Evolutionary conservation across 768 basidiomycete genomes (phyloP).

Genomic region (Naematelia aurantialba): DNA sequence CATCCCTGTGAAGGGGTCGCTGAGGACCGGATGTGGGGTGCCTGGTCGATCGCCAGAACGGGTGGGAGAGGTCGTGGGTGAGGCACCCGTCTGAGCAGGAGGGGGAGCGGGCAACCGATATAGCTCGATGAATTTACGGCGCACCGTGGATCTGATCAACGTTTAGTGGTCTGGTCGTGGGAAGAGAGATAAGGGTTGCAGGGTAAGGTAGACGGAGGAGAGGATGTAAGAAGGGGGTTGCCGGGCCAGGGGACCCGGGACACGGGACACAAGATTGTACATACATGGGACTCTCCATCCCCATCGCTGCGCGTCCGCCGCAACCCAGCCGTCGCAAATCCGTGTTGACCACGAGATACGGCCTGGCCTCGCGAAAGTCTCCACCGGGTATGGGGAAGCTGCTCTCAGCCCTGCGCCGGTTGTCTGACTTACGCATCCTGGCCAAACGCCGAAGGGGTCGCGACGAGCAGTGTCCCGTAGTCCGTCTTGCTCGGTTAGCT

Average conservation of each 20-base stretch:
- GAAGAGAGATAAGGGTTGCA: neutral
- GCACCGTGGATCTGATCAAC: conserved; percentile 30
- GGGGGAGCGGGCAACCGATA: conserved; percentile 33
- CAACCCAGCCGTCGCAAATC: conserved; percentile 41
- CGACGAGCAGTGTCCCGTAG: conserved; percentile 34
- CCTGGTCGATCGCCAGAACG: neutral
- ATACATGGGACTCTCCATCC: conserved; percentile 38
- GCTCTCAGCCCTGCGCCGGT: conserved; percentile 6
- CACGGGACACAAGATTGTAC: too few relatives aligned
- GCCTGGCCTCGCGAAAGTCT: conserved; percentile 36
- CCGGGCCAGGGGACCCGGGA: too few relatives aligned
- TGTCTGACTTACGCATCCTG: conserved; percentile 35
- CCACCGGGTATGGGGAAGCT: conserved; percentile 39
- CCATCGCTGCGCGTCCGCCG: conserved; percentile 40
- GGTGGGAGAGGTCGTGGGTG: conserved; percentile 28
- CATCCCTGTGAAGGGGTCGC: conserved; percentile 34
- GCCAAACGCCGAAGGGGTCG: conserved; percentile 35
- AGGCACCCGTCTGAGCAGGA: conserved; percentile 5
- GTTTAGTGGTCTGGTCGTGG: neutral
- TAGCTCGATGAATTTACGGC: conserved; percentile 38
- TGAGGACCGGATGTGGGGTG: neutral
- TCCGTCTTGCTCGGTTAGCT: too few relatives aligned
- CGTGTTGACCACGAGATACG: conserved; percentile 39
- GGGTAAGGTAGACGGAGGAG: neutral
- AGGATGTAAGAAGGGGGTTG: too few relatives aligned